These are phyloP conservation scores for Sonneratia caseolaris DNA, from an alignment of 345 rosid species.

Conservation along the genomic window DNA sequence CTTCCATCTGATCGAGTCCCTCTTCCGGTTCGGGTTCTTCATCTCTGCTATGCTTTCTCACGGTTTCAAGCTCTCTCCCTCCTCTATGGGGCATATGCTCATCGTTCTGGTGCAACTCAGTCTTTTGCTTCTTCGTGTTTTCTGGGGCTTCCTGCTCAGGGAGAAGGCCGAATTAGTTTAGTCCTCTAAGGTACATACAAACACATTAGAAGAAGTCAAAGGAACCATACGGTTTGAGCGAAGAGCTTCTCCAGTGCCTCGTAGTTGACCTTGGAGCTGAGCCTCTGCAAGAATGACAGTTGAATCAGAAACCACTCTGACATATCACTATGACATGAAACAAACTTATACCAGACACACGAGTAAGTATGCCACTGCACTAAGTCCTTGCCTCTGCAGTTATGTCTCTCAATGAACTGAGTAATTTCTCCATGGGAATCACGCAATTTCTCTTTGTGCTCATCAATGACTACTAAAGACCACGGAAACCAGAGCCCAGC, in stretches of 20 bases:
- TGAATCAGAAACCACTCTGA: not conserved
- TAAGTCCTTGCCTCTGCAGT: not conserved
- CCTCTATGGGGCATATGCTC: conserved; percentile 18
- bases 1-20: conserved; percentile 5
- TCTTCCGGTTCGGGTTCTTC: conserved; percentile 10
- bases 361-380: not conserved
- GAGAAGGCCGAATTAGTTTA: not conserved
- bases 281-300: conserved; percentile 37
- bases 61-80: conserved; percentile 10
- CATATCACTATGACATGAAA: not conserved
- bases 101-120: not conserved
- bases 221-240: conserved; percentile 43
- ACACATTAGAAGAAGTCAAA: not conserved
- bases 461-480: no score
- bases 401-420: not conserved
- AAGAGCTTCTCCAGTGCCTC: conserved; percentile 63
- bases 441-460: not conserved
- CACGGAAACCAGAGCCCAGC: no score
- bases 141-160: not conserved
- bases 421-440: not conserved
- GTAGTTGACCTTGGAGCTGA: conserved; percentile 57
- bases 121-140: not conserved
- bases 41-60: conserved; percentile 7
- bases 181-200: not conserved
- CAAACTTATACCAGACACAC: not conserved